phyloP scores from a whole-genome alignment of 495 filamentous ascomycete genomes.

The Glonium stellatum region DNA sequence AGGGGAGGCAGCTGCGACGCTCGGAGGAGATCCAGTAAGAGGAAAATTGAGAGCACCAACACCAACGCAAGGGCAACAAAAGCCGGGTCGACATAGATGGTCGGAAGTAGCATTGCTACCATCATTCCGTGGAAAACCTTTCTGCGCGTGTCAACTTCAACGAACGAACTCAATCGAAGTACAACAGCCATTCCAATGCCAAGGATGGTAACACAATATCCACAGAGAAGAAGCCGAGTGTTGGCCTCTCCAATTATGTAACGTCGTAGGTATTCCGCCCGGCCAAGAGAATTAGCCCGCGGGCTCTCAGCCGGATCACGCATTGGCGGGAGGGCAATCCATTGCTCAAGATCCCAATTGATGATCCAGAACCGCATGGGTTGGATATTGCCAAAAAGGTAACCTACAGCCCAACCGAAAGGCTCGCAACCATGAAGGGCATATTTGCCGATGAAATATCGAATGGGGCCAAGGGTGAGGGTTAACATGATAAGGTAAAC shows the following conservation, averaged over 20 bases:
- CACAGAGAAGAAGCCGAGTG: constrained; percentile 67
- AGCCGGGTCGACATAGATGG: constrained; percentile 74
- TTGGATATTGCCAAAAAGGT: constrained; percentile 73
- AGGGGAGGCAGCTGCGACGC: constrained; percentile 87
- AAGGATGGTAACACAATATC: constrained; percentile 65
- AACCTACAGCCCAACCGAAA: constrained; percentile 85
- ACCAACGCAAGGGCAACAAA: constrained; percentile 72
- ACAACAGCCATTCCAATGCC: constrained; percentile 64
- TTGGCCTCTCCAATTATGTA: constrained; percentile 61
- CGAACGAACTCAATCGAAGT: constrained; percentile 58
- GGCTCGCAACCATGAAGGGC: constrained; percentile 72
- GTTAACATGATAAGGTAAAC: constrained; percentile 59
- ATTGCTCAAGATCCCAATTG: constrained; percentile 57
- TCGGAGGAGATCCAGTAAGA: constrained; percentile 80
- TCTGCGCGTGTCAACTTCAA: constrained; percentile 89
- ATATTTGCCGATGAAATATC: constrained; percentile 55
- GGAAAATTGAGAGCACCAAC: constrained; percentile 70
- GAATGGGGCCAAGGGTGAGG: constrained; percentile 64
- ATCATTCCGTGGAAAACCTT: constrained; percentile 99
- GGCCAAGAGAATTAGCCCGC: neutral
- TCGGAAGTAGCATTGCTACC: constrained; percentile 87
- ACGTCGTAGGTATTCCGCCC: constrained; percentile 19
- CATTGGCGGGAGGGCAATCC: constrained; percentile 66
- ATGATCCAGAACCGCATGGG: constrained; percentile 51
- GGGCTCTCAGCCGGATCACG: constrained; percentile 29